Base-by-base conservation (phyloP, 2,329 filamentous ascomycete genomes). In the Penicillium crustosum region DNA sequence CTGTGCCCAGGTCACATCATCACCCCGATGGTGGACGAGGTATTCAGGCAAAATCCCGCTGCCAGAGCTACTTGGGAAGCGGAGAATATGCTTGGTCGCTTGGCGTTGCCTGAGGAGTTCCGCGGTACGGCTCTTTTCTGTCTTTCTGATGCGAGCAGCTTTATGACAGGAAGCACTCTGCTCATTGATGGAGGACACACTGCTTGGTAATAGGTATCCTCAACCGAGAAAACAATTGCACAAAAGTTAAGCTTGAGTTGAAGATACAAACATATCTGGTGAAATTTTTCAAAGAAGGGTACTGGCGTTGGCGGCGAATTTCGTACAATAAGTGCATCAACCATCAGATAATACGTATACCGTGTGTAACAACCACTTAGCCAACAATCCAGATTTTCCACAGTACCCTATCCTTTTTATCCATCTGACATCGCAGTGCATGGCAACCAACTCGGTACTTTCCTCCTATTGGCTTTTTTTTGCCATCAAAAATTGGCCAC, bases 31-130 rank as follows among this genome's bases (percentile, higher is more conserved):
- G 90, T 93, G 1, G 85, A 90, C 71, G 83, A 85, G 57, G 83
- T 96, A 33, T 94, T 96, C 68, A 82, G 86, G 63, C 82, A 89
- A 62, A 89, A 85, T 64, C 91, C 91, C 0, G 89, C 92, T 68
- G 66, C 75, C 6, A 66, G 69, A 27, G 71, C 70, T 12, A 69
- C 70, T 7, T 80, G 78, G 78, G 76, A 79, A 58, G 67, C 69
- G 0, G 77, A 79, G 66, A 80, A 79, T 59, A 79, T 86, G 68
- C 74, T 86, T 27, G 81, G 81, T 9, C 75, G 82, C 25, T 66
- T 86, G 44, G 83, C 83, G 6, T 76, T 74, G 8, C 81, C 83
- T 0, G 82, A 85, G 61, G 83, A 86, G 61, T 85, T 85, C 67
- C 80, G 84, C 58, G 83, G 88, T 5, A 86, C 88, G 1, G 87